Percentiles rank a stretch among this genome's conserved stretches.
Conservation (phyloP, 768 basidiomycete species). For the Vararia minispora region DNA sequence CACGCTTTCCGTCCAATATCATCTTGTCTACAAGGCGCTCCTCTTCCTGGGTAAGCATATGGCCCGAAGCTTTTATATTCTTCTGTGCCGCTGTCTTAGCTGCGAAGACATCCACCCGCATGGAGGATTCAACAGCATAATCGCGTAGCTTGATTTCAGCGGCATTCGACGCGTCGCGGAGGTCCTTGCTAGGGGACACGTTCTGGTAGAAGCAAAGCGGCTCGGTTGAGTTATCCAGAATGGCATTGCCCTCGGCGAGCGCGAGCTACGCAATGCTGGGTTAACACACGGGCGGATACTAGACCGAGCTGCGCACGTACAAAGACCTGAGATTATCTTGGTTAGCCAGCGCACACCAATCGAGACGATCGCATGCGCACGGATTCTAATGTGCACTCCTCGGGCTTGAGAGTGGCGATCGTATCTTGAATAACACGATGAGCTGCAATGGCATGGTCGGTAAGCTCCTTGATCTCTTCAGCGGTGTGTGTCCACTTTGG, state of each 20-base stretch:
- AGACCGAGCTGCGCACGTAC: conserved; percentile 37
- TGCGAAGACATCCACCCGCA: conserved; percentile 73
- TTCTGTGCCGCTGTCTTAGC: conserved; percentile 61
- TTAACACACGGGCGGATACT: conserved; percentile 8
- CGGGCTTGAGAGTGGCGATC: conserved; percentile 43
- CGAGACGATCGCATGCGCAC: conserved; percentile 28
- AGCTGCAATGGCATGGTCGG: conserved; percentile 46
- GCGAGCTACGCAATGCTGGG: conserved; percentile 31
- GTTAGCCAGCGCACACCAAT: conserved; percentile 4
- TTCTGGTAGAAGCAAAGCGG: conserved; percentile 75
- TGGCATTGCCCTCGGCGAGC: conserved; percentile 51
- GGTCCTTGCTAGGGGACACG: conserved; percentile 58
- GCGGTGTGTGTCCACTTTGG: conserved; percentile 58
- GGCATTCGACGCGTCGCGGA: conserved; percentile 74
- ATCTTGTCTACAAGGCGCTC: conserved; percentile 73
- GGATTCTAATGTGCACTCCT: conserved; percentile 54
- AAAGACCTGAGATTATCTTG: conserved; percentile 43
- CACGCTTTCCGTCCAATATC: conserved; percentile 69
- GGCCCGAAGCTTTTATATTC: conserved; percentile 51
- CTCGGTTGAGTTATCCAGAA: conserved; percentile 38
- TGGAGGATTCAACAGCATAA: conserved; percentile 64
- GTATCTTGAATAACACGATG: conserved; percentile 46
- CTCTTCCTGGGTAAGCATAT: conserved; percentile 52
- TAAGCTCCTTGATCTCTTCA: conserved; percentile 44
- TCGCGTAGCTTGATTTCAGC: conserved; percentile 64